Conservation (phyloP, 1,139 yeast species). For the Dujonia santamariae region DNA sequence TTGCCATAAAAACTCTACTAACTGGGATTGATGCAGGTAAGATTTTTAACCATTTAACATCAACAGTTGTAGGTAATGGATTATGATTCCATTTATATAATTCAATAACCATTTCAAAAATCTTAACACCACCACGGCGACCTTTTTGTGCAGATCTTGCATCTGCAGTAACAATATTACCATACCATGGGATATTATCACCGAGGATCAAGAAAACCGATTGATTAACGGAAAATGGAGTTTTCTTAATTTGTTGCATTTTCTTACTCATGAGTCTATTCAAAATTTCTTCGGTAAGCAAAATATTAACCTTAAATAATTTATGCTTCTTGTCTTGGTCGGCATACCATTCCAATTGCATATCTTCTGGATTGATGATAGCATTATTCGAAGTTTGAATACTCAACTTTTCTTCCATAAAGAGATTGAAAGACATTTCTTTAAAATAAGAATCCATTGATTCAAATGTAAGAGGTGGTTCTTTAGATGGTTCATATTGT, state of each 20-base stretch:
- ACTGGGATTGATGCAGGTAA: conserved; percentile 65
- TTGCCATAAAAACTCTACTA: conserved; percentile 60
- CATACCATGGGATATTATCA: conserved; percentile 39
- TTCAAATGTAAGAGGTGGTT: conserved; percentile 47
- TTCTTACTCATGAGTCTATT: conserved; percentile 42
- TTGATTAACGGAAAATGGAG: conserved; percentile 48
- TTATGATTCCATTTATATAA: conserved; percentile 56
- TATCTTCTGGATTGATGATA: conserved; percentile 33
- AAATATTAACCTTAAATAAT: conserved; percentile 34
- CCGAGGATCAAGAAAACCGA: conserved; percentile 42
- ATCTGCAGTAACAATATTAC: conserved; percentile 45
- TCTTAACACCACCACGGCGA: conserved; percentile 13
- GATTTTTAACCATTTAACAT: conserved; percentile 41
- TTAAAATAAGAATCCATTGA: conserved; percentile 50
- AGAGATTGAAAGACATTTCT: conserved; percentile 59
- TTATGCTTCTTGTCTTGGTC: conserved; percentile 43
- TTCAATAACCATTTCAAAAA: conserved; percentile 45
- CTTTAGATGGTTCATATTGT: conserved; percentile 26
- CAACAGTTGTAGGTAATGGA: conserved; percentile 44
- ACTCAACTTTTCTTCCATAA: conserved; percentile 55
- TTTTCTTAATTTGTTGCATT: conserved; percentile 40
- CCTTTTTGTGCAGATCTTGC: conserved; percentile 12
- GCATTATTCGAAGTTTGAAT: conserved; percentile 42
- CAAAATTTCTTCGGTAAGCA: conserved; percentile 35
- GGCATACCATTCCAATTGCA: conserved; percentile 51